Evolutionary conservation across 2,329 filamentous ascomycete genomes (phyloP), one percentile per base, ranked within the genome.

Genomic region (Akanthomyces muscarius): DNA sequence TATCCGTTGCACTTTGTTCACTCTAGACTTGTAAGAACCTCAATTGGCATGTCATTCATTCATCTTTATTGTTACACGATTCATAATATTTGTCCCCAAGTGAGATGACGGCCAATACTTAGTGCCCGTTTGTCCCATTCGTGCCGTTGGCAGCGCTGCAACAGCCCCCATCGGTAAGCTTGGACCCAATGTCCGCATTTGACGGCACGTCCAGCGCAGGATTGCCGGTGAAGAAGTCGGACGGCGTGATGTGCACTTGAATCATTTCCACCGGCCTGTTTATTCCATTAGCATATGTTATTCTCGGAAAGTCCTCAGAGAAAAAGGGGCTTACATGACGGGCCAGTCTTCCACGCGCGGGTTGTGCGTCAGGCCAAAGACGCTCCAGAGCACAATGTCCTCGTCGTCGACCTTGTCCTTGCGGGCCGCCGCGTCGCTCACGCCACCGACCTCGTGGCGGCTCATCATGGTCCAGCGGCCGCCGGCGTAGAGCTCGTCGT

Each of bases 331-430:
- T 76, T 65, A 80, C 87, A 89, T 89, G 28, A 89, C 84, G 0
- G 86, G 87, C 76, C 87, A 89, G 69, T 89, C 87, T 69, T 90
- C 87, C 11, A 83, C 80, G 1, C 86, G 77, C 0, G 86, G 86
- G 42, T 88, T 84, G 66, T 89, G 87, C 36, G 87, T 89, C 16
- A 88, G 80, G n/a, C 86, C 78, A 69, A 81, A 81, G 10, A 82
- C 80, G 7, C 82, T 78, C 82, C 83, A 87, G 4, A 86, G 72
- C 0, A 87, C 83, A 38, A 85, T 77, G 54, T 85, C 80, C 21
- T 80, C 76, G 57, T 87, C 62, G 36, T 73, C 64, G 72, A 72
- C 80, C 51, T 79, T 75, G 25, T 87, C 84, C 5, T 80, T 78
- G 14, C 74, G 68, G 3, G 68, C 72, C 0, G 71, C 73, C 0